Percentiles rank a stretch among this genome's conserved stretches.
phyloP scores from a whole-genome alignment of 2,329 filamentous ascomycete species.

The Diaporthe citrichinensis region DNA sequence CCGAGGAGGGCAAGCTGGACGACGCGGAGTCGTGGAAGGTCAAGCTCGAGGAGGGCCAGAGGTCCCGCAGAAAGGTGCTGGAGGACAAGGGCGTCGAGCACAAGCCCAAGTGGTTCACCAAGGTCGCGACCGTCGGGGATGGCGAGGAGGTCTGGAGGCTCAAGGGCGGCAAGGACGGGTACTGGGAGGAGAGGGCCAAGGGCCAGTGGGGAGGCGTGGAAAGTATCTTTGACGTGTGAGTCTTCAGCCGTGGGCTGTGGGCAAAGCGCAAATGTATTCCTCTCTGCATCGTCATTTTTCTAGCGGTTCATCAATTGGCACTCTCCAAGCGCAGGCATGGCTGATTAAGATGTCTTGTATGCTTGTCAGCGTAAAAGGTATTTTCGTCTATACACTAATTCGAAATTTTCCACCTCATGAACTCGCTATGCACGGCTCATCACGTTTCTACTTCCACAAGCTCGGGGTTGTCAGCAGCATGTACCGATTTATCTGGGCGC shows the following conservation, averaged over 20 bases:
- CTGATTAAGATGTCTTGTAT: neutral
- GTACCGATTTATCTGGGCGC: too few species aligned
- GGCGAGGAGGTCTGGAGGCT: constrained; percentile 82
- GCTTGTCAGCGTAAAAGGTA: neutral
- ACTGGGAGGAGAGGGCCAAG: constrained; percentile 88
- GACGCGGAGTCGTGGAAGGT: constrained; percentile 53
- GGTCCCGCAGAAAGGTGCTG: constrained; percentile 78
- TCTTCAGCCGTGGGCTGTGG: neutral
- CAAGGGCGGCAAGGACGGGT: constrained; percentile 86
- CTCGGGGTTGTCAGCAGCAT: too few species aligned
- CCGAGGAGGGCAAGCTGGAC: constrained; percentile 50
- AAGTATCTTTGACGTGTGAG: constrained; percentile 60
- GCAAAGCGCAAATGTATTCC: neutral
- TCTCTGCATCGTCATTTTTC: neutral
- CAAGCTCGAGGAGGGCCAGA: constrained; percentile 87
- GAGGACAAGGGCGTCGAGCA: constrained; percentile 82
- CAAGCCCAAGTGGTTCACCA: constrained; percentile 87
- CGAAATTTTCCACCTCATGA: too few species aligned
- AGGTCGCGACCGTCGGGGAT: constrained; percentile 67
- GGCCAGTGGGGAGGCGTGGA: constrained; percentile 75
- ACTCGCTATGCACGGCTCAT: too few species aligned
- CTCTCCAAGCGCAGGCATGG: neutral
- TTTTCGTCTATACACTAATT: neutral
- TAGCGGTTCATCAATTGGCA: neutral
- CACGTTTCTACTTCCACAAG: too few species aligned